Evolutionary conservation across 805 yeast species (phyloP).

Genomic region (Vanderwaltozyma yarrowii): DNA sequence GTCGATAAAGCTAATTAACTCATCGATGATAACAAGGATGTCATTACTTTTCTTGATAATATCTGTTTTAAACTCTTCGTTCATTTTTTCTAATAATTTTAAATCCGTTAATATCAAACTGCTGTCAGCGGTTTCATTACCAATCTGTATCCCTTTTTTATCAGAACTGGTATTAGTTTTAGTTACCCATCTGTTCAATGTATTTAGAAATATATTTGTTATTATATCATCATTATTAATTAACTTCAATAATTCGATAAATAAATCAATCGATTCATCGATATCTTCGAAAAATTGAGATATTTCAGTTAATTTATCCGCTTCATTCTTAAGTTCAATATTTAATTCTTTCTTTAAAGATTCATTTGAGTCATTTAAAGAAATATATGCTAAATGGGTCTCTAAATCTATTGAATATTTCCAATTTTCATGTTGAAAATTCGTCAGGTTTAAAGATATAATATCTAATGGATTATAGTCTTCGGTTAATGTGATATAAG

Average conservation of each 20-base stretch:
- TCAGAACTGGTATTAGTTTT: constrained; percentile 1
- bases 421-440: constrained; percentile 30
- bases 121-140: constrained; percentile 34
- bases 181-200: constrained; percentile 54
- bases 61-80: constrained; percentile 46
- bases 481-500: constrained; percentile 25
- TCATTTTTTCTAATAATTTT: constrained; percentile 52
- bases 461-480: constrained; percentile 19
- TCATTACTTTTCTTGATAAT: constrained; percentile 39
- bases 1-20: constrained; percentile 26
- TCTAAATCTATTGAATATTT: constrained; percentile 28
- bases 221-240: constrained; percentile 38
- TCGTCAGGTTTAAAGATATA: constrained; percentile 25
- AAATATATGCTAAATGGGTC: constrained; percentile 29
- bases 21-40: constrained; percentile 40
- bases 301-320: constrained; percentile 5
- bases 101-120: constrained; percentile 47
- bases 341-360: not conserved
- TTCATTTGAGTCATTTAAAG: constrained; percentile 2
- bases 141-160: not conserved
- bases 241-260: constrained; percentile 37
- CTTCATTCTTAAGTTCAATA: constrained; percentile 3
- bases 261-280: constrained; percentile 34
- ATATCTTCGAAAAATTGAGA: constrained; percentile 33
- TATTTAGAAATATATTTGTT: constrained; percentile 37